phyloP scores from a whole-genome alignment of 148 eudicot genomes.

The Rhododendron ferrugineum region DNA sequence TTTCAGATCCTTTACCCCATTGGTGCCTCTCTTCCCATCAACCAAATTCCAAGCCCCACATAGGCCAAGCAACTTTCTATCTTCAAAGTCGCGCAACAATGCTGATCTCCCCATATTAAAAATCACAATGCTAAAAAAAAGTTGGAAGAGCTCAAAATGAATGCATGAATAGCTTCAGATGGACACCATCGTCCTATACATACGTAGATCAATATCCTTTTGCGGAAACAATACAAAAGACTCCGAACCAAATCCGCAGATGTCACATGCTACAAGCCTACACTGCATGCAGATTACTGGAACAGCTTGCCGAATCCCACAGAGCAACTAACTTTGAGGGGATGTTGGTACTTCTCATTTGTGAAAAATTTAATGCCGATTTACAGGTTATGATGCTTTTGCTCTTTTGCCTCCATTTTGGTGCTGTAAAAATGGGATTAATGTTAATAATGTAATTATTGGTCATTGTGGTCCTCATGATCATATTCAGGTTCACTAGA shows the following conservation, averaged over 20 bases:
- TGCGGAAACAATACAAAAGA: not conserved
- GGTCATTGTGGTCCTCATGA: conserved; percentile 8
- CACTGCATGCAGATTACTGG: not conserved
- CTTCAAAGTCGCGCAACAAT: not conserved
- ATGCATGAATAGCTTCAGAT: not conserved
- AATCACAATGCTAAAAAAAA: not conserved
- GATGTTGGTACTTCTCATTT: not conserved
- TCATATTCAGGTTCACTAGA: conserved; percentile 7
- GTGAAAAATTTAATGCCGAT: not conserved
- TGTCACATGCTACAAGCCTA: not conserved
- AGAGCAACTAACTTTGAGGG: not conserved
- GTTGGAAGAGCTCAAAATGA: not conserved
- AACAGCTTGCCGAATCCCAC: not conserved
- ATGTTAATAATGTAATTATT: conserved; percentile 5
- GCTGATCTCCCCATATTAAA: not conserved
- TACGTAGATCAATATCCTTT: not conserved
- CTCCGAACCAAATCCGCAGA: not conserved
- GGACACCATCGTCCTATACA: not conserved
- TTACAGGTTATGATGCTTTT: not conserved
- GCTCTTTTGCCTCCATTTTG: not conserved
- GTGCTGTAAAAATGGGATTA: not conserved
- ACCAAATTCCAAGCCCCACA: not conserved
- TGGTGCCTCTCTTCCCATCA: not conserved
- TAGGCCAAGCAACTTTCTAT: not conserved
- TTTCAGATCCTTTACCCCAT: not conserved